A percentile compares a stretch with the other conserved stretches of the same genome.
Conservation (phyloP, 1,284 basidiomycete species). For the Leccinum angustisporum region DNA sequence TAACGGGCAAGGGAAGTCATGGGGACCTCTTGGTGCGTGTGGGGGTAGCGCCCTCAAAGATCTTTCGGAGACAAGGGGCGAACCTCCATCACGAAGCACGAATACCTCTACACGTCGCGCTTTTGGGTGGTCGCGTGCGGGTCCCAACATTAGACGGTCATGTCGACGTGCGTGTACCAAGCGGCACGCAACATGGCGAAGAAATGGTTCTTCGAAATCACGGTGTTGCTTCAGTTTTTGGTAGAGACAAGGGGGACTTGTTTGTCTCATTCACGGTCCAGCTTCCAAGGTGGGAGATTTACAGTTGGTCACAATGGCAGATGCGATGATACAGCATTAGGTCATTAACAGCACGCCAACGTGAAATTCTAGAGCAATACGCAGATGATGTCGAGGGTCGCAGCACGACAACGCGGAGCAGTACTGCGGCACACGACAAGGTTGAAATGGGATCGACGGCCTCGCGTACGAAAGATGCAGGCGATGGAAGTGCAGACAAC, state of each 20-base stretch:
- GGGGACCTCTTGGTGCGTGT: slow-evolving; percentile 92
- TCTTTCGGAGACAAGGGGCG: slow-evolving; percentile 89
- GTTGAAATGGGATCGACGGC: slow-evolving; percentile 23
- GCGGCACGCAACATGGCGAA: slow-evolving; percentile 95
- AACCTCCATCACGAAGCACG: slow-evolving; percentile 91
- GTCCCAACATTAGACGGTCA: slow-evolving; percentile 96
- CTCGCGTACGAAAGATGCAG: slow-evolving; percentile 28
- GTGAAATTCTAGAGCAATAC: slow-evolving; percentile 85
- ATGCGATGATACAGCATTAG: slow-evolving; percentile 42
- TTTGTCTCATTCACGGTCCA: slow-evolving; percentile 89
- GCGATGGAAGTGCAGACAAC: slow-evolving; percentile 44
- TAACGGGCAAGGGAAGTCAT: slow-evolving; percentile 71
- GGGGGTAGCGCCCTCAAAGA: slow-evolving; percentile 79
- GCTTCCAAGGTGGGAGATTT: slow-evolving; percentile 77
- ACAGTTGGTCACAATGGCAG: slow-evolving; percentile 12
- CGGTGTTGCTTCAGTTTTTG: slow-evolving; percentile 76
- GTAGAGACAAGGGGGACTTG: slow-evolving; percentile 79
- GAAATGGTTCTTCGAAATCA: slow-evolving; percentile 93
- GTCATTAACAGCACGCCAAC: slow-evolving; percentile 79
- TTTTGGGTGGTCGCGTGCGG: slow-evolving; percentile 89
- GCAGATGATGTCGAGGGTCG: slow-evolving; percentile 91
- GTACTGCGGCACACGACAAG: slow-evolving; percentile 23
- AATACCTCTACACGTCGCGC: slow-evolving; percentile 89
- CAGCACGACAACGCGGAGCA: slow-evolving; percentile 26
- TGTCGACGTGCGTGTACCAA: slow-evolving; percentile 91